phyloP scores from a whole-genome alignment of 257 asterid genomes.

The Lantana camara region DNA sequence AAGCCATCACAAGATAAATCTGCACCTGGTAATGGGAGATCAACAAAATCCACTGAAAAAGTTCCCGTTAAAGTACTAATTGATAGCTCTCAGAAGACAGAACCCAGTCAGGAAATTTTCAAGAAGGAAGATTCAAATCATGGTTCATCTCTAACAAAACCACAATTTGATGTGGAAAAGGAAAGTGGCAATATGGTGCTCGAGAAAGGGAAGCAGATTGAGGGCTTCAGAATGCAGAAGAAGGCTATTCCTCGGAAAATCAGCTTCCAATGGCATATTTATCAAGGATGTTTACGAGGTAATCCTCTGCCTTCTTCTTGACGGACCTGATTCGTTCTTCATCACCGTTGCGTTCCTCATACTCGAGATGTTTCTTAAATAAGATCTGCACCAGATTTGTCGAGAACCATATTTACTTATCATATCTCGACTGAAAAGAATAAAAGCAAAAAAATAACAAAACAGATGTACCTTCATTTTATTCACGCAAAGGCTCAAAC shows the following conservation, averaged over 20 bases:
- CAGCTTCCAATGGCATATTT: too few species aligned
- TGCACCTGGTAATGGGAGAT: constrained; percentile 33
- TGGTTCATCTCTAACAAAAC: constrained; percentile 27
- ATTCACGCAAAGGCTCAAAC: constrained; percentile 79
- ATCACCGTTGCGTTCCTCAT: constrained; percentile 69
- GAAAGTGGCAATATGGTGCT: constrained; percentile 20
- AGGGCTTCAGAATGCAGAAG: constrained; percentile 35
- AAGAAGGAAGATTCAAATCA: constrained; percentile 34
- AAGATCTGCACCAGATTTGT: constrained; percentile 62
- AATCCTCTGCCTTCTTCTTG: constrained; percentile 80
- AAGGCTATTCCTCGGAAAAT: constrained; percentile 33
- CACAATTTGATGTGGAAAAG: constrained; percentile 11
- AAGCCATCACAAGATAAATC: constrained; percentile 42
- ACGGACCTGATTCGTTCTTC: constrained; percentile 62
- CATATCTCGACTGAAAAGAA: background rate
- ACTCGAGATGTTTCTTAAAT: constrained; percentile 82
- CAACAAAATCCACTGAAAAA: constrained; percentile 32
- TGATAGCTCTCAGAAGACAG: constrained; percentile 15
- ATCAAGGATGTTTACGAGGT: constrained; percentile 57
- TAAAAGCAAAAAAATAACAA: background rate
- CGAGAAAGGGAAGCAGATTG: background rate
- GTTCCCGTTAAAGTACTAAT: constrained; percentile 33
- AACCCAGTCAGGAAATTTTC: constrained; percentile 21
- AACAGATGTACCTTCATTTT: constrained; percentile 69
- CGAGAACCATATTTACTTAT: background rate